Base-by-base conservation (phyloP, 2,329 filamentous ascomycete genomes). In the Pseudogymnoascus sp. region DNA sequence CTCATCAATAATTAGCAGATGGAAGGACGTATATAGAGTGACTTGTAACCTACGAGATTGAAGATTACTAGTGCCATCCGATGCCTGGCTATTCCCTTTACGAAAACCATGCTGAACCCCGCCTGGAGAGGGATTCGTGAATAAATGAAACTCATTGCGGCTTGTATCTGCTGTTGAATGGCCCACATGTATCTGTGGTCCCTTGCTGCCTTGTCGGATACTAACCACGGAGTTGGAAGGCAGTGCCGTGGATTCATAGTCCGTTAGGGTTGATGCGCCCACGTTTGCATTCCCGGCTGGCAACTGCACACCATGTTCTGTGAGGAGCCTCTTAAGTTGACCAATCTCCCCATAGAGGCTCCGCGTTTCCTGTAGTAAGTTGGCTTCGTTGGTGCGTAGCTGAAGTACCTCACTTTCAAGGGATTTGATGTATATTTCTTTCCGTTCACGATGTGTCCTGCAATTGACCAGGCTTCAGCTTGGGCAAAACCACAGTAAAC, bases 381-480 rank as follows among this genome's bases (percentile, higher is more conserved):
- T 60, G 2, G 67, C 60, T 26, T 71, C 69, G n/a, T 57, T 63
- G 4, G 61, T 41, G 19, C 64, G 62, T 3, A 60, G 45, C 19
- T 59, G 59, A 8, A 61, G 62, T 5, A 71, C 48, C 34, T 70
- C 69, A 3, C 21, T 59, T 59, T 71, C 70, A 1, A 71, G 65
- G 1, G 63, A 63, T 38, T 67, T 69, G 5, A 66, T 64, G 60
- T 71, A 71, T 19, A 60, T 62, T 48, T 69, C 67, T 33, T 69
- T 71, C 13, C 70, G 69, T 1, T 69, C 66, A 9, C 70, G 68
- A 56, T 71, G 71, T 4, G 65, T 65, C 37, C 69, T 71, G 39
- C 0, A 33, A 30, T 30, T 33, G 23, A 30, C 15, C 9, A 3
- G 26, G 19, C 18, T 33, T 19, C 9, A 18, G 45, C 26, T 48